Conservation (phyloP, 2,329 filamentous ascomycete genomes). For the Venturia nashicola region DNA sequence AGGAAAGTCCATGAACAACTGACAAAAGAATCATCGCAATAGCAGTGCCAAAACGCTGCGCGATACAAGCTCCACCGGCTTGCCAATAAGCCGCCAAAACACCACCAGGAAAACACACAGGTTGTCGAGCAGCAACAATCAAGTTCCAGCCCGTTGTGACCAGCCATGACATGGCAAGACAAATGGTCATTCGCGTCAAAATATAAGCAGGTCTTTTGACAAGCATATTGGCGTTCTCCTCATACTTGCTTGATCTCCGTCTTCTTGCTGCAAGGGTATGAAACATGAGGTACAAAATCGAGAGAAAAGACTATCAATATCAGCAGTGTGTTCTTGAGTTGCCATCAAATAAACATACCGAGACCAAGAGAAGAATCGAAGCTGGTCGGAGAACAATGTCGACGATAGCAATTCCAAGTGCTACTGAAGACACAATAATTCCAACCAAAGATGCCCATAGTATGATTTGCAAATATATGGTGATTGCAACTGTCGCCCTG, state of each 20-base stretch:
- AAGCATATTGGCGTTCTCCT: constrained; percentile 15
- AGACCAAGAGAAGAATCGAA: constrained; percentile 20
- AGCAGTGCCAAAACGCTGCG: constrained; percentile 19
- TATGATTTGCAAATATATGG: constrained; percentile 21
- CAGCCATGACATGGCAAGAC: constrained; percentile 24
- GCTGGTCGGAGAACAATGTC: constrained; percentile 20
- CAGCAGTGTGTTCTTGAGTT: not conserved
- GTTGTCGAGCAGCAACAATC: constrained; percentile 25
- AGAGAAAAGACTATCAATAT: constrained; percentile 19
- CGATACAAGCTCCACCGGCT: constrained; percentile 19
- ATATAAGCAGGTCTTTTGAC: constrained; percentile 22
- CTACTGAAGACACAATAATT: constrained; percentile 18
- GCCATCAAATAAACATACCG: constrained; percentile 16
- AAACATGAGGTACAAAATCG: constrained; percentile 22
- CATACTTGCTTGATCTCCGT: constrained; percentile 20
- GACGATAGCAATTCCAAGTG: constrained; percentile 18
- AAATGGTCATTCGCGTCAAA: constrained; percentile 20
- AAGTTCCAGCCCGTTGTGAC: constrained; percentile 27
- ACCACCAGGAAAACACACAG: constrained; percentile 19
- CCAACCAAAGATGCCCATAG: constrained; percentile 22
- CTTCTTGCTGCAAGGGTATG: constrained; percentile 23
- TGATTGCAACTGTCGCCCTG: constrained; percentile 8
- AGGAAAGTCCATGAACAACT: constrained; percentile 7
- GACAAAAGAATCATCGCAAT: constrained; percentile 24
- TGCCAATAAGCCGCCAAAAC: constrained; percentile 20